Evolutionary conservation across 495 filamentous ascomycete species (phyloP).

Genomic region (Penicillium atrosanguineum): DNA sequence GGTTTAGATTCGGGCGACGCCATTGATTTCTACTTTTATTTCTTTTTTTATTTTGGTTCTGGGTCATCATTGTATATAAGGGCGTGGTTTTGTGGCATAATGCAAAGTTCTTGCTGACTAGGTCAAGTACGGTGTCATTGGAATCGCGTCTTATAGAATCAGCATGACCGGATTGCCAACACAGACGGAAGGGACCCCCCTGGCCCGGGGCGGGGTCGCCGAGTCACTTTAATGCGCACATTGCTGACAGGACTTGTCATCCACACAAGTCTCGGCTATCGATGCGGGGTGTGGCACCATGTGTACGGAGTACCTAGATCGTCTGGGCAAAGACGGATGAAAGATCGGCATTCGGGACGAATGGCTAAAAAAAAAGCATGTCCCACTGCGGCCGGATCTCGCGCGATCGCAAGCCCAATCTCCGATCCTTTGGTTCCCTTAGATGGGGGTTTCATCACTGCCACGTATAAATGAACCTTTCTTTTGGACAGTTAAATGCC

Average conservation of each 20-base stretch:
- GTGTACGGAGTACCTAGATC: background rate
- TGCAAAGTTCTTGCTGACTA: background rate
- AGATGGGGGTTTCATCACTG: background rate
- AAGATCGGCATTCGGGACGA: background rate
- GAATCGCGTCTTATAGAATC: background rate
- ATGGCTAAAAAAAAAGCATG: background rate
- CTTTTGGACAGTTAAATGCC: background rate
- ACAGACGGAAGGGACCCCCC: background rate
- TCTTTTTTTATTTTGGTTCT: background rate
- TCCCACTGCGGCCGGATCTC: background rate
- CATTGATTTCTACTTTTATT: too few relatives aligned
- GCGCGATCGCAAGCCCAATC: background rate
- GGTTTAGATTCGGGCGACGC: too few relatives aligned
- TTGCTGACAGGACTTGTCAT: background rate
- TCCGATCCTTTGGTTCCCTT: background rate
- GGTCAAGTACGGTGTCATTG: background rate
- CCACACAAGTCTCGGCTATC: background rate
- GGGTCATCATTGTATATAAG: background rate
- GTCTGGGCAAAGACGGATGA: background rate
- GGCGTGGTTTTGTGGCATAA: too few relatives aligned
- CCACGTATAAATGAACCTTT: background rate
- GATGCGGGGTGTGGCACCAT: background rate
- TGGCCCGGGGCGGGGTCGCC: background rate
- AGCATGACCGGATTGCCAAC: background rate
- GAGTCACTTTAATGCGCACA: background rate